Percentiles rank a stretch among this genome's conserved stretches.
Evolutionary conservation across 2,329 filamentous ascomycete species (phyloP).

Genomic region (Curvularia sp.): DNA sequence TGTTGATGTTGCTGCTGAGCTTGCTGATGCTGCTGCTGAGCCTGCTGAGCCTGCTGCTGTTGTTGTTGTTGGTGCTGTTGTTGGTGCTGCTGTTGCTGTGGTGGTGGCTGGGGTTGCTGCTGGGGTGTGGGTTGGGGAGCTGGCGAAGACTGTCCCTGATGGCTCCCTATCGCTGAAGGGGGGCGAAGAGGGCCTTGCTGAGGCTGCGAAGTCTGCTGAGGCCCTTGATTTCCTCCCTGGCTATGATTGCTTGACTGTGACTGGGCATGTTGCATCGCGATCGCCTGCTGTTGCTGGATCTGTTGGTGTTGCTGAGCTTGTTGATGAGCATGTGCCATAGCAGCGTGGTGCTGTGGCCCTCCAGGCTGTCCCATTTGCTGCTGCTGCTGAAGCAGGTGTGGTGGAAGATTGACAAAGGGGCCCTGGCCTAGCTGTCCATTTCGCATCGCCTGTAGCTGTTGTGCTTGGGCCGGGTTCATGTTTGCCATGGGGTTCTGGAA

Average conservation of each 20-base stretch:
- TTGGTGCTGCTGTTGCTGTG: slow-evolving; percentile 49
- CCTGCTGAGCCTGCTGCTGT: slow-evolving; percentile 39
- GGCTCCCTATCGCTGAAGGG: slow-evolving; percentile 48
- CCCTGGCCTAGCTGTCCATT: slow-evolving; percentile 34
- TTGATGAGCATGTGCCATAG: slow-evolving; percentile 58
- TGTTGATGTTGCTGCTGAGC: slow-evolving; percentile 39
- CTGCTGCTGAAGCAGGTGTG: slow-evolving; percentile 53
- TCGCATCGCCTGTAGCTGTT: slow-evolving; percentile 41
- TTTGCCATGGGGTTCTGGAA: slow-evolving; percentile 64
- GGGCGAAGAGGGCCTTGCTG: slow-evolving; percentile 51
- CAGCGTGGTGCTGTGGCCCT: slow-evolving; percentile 51
- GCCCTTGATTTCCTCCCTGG: slow-evolving; percentile 52
- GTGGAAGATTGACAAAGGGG: slow-evolving; percentile 38
- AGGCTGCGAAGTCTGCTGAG: slow-evolving; percentile 45
- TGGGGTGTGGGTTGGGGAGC: slow-evolving; percentile 48
- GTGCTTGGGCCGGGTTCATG: slow-evolving; percentile 53
- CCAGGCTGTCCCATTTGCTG: slow-evolving; percentile 55
- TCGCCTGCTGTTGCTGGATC: slow-evolving; percentile 49
- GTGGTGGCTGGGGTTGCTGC: slow-evolving; percentile 51
- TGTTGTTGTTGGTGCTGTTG: slow-evolving; percentile 36
- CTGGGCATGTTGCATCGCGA: slow-evolving; percentile 57
- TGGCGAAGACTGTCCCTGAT: slow-evolving; percentile 52
- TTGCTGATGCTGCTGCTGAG: slow-evolving; percentile 48
- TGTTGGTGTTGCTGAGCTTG: slow-evolving; percentile 52
- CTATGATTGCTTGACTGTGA: slow-evolving; percentile 60